Evolutionary conservation across 768 basidiomycete species (phyloP).

Genomic region (Ramaria sp.): DNA sequence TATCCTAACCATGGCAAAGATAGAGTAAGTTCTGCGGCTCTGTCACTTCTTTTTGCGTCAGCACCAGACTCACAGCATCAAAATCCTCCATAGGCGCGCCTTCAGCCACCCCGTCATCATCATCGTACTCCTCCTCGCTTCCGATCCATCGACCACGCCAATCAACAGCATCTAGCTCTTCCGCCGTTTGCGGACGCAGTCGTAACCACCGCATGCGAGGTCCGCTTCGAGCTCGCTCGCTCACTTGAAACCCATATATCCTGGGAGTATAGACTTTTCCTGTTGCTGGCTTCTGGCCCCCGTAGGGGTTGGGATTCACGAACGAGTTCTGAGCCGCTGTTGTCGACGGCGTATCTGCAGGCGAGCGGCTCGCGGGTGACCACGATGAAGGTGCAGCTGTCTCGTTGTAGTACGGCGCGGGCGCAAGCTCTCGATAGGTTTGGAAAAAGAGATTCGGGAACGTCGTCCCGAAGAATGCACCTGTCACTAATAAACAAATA

Average conservation of each 20-base stretch:
- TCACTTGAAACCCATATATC: conserved; percentile 97
- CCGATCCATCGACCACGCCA: conserved; percentile 85
- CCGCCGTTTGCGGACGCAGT: conserved; percentile 67
- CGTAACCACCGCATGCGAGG: conserved; percentile 97
- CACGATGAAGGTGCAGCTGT: conserved; percentile 35
- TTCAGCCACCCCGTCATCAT: conserved; percentile 34
- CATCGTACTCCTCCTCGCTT: conserved; percentile 52
- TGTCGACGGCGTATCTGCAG: conserved; percentile 35
- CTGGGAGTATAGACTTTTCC: conserved; percentile 83
- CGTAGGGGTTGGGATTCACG: conserved; percentile 79
- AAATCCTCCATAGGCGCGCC: conserved; percentile 82
- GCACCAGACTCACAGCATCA: conserved; percentile 48
- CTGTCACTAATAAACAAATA: conserved; percentile 27
- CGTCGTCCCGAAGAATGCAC: conserved; percentile 99
- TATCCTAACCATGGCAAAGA: conserved; percentile 19
- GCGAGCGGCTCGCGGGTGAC: conserved; percentile 42
- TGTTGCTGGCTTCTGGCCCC: conserved; percentile 79
- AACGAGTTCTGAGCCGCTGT: conserved; percentile 46
- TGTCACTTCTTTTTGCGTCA: no score
- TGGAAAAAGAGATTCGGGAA: conserved; percentile 98
- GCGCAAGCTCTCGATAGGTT: conserved; percentile 89
- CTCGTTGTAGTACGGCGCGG: conserved; percentile 85
- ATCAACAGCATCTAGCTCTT: conserved; percentile 80
- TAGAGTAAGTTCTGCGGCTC: background rate
- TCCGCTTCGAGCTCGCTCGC: conserved; percentile 87